Evolutionary conservation across 1,139 yeast species (phyloP), one percentile per base, ranked within the genome.

Genomic region (Scheffersomyces illinoinensis): DNA sequence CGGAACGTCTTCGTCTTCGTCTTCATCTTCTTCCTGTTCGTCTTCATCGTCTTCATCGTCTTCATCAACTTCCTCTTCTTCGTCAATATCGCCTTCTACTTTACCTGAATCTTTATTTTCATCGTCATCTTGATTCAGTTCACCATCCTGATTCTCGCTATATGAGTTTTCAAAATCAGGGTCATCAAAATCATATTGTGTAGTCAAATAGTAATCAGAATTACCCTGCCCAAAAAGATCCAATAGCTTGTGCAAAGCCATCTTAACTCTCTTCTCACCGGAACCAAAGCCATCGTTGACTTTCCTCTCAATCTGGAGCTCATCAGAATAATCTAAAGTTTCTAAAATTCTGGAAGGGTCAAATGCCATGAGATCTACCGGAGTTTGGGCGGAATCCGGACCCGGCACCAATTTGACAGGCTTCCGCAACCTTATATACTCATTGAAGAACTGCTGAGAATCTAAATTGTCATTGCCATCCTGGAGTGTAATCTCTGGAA

Each of bases 231-330:
- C 58, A 39, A 87, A 67, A 60, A 73, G 74, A 0, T 71, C 67
- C 57, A 87, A 66, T 59, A 88, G 78, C 21, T 85, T 85, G 0
- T 64, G 66, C 59, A 88, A 76, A 1, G 74, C 67, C 84, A 87
- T 79, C 58, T 76, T 76, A 17, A 79, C 71, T 62, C 92, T 73
- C 58, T 77, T 72, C 43, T 78, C 76, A 0, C 91, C 91, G 43
- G 86, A 81, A 0, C 93, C 93, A 73, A 85, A 89, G 2, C 93
- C 93, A 56, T 85, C 85, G 52, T 77, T 72, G 24, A 71, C 70
- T 65, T 85, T 84, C 63, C 78, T 77, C 67, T 89, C 93, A 12
- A 88, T 86, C 65, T 85, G 84, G 26, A 89, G 67, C 7, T 67
- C 62, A 3, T 70, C 71, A 2, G 72, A 69, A 60, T 76, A 75